phyloP scores from a whole-genome alignment of 75 land plant species.

The Isoetes taiwanensis region DNA sequence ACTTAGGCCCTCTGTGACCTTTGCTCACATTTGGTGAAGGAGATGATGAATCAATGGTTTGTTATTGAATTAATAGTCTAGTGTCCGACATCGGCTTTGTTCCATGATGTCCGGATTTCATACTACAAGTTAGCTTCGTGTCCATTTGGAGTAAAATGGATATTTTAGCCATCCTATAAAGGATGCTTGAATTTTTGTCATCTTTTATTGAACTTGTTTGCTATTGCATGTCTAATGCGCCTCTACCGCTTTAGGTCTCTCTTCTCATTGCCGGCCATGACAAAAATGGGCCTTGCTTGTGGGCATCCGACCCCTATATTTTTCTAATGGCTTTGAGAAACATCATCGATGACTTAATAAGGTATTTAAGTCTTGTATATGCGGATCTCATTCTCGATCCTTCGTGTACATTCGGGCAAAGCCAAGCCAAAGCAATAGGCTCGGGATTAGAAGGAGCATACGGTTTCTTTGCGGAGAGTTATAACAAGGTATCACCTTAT shows the following conservation, averaged over 20 bases:
- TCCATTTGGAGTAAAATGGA: no score
- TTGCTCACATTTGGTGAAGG: slow-evolving; percentile 96
- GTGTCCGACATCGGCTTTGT: no score
- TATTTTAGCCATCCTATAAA: no score
- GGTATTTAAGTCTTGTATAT: not conserved
- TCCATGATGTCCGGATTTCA: no score
- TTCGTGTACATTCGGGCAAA: slow-evolving; percentile 96
- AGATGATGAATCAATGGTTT: slow-evolving; percentile 96
- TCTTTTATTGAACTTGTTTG: not conserved
- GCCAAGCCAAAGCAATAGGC: slow-evolving; percentile 92
- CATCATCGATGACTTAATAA: no score
- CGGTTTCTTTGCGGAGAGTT: slow-evolving; percentile 80
- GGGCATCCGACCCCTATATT: slow-evolving; percentile 22
- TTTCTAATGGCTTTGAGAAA: no score
- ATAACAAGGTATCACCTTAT: slow-evolving; percentile 77
- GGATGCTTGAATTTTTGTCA: not conserved
- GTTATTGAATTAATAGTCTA: no score
- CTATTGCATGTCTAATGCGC: slow-evolving; percentile 10
- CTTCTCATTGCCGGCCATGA: slow-evolving; percentile 97
- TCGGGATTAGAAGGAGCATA: slow-evolving; percentile 98
- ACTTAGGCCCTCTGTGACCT: slow-evolving; percentile 96
- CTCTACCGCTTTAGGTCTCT: slow-evolving; percentile 97
- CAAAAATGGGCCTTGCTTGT: slow-evolving; percentile 93
- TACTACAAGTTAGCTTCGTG: no score
- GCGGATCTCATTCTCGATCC: slow-evolving; percentile 37